Conservation (phyloP, 768 basidiomycete species). For the Auricularia sp. region DNA sequence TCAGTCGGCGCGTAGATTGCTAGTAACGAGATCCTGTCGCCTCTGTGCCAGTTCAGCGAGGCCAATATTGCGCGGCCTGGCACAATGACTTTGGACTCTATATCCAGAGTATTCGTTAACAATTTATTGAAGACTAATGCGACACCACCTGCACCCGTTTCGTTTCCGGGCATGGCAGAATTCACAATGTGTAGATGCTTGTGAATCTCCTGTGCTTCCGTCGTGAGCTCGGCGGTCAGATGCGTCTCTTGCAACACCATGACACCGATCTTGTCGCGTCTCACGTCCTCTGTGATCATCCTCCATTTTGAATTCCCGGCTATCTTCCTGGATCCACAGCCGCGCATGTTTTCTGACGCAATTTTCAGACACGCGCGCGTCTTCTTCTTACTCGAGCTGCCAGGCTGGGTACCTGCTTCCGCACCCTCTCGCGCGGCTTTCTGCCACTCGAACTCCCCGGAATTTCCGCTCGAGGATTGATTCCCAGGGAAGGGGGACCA, state of each 20-base stretch:
- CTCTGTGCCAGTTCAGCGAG: not conserved
- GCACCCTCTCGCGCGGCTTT: too few species aligned
- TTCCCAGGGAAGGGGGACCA: too few species aligned
- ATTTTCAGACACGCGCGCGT: too few species aligned
- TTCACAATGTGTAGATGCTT: not conserved
- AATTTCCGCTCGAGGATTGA: too few species aligned
- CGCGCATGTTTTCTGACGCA: too few species aligned
- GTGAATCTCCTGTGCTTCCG: not conserved
- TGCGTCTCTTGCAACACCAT: not conserved
- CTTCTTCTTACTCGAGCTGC: too few species aligned
- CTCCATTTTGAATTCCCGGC: not conserved
- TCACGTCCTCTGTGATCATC: not conserved
- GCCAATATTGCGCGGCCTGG: not conserved
- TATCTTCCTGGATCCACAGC: too few species aligned
- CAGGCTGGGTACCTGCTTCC: too few species aligned
- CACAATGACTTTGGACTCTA: not conserved
- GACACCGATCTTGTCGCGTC: not conserved
- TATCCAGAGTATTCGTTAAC: not conserved
- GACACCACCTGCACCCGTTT: not conserved
- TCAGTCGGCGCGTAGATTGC: not conserved
- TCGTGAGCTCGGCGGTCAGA: not conserved
- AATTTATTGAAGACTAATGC: not conserved
- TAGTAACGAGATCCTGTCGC: not conserved
- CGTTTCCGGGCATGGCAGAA: not conserved
- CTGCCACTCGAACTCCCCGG: too few species aligned